Evolutionary conservation across 139 green algal species (phyloP).

Genomic region (Tetradesmus lagerheimii): DNA sequence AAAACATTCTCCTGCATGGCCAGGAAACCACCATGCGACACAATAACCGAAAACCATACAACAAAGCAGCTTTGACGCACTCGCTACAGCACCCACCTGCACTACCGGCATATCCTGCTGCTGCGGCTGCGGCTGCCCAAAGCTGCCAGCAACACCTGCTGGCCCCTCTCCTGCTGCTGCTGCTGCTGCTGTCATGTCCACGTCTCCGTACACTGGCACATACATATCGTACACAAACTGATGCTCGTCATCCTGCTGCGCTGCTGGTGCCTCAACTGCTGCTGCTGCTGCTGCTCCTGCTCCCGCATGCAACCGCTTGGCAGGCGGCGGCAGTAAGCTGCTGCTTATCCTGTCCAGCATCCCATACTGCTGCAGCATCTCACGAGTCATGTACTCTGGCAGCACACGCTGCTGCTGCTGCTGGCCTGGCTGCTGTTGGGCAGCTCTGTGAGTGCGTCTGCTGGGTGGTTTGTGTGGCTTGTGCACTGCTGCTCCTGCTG

Average conservation of each 20-base stretch:
- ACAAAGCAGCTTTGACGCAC: not conserved
- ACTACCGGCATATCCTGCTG: constrained; percentile 15
- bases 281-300: constrained; percentile 34
- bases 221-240: constrained; percentile 30
- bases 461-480: not conserved
- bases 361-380: constrained; percentile 37
- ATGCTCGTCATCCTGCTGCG: not conserved
- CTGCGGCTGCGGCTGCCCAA: not conserved
- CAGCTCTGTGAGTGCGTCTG: not conserved
- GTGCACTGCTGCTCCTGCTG: not conserved
- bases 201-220: not conserved
- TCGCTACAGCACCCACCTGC: not conserved
- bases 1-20: too few relatives aligned
- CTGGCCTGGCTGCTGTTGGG: not conserved
- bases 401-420: not conserved
- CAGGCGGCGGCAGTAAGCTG: not conserved
- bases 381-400: constrained; percentile 24
- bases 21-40: too few relatives aligned
- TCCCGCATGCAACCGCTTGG: not conserved
- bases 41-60: too few relatives aligned
- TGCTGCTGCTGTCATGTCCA: not conserved
- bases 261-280: not conserved
- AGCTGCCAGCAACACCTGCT: not conserved
- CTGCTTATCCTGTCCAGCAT: not conserved
- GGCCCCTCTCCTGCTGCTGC: not conserved